Conservation (phyloP, 2,329 filamentous ascomycete species). For the Cercospora sp. region DNA sequence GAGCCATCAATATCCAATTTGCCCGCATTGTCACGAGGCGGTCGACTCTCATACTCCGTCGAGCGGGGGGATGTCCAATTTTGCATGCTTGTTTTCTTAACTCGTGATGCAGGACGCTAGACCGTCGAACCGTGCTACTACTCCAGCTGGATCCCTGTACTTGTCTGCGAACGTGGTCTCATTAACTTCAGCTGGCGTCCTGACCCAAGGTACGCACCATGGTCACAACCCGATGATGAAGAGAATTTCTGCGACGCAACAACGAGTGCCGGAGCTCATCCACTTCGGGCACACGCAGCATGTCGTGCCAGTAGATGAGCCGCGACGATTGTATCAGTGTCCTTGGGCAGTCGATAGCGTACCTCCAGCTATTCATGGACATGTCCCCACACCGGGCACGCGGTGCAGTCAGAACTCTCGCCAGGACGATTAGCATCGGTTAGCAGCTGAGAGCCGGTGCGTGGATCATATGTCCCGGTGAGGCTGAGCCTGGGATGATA, state of each 20-base stretch:
- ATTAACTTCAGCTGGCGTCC: background rate
- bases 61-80: background rate
- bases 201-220: background rate
- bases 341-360: background rate
- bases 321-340: background rate
- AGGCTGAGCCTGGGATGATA: background rate
- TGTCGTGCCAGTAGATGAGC: background rate
- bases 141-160: background rate
- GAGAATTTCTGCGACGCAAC: background rate
- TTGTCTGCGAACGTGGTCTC: background rate
- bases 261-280: background rate
- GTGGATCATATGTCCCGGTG: background rate
- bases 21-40: background rate
- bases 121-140: background rate
- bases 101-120: background rate
- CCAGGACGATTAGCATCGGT: background rate
- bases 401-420: background rate
- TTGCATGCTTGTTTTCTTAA: background rate
- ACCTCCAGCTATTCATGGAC: background rate
- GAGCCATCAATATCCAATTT: background rate
- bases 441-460: background rate
- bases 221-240: background rate
- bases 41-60: background rate
- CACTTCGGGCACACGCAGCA: background rate
- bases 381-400: background rate